A percentile compares a stretch with the other conserved stretches of the same genome.
These are phyloP conservation scores for Candida vartiovaarae DNA, from an alignment of 805 yeast species.

Conservation along the genomic window DNA sequence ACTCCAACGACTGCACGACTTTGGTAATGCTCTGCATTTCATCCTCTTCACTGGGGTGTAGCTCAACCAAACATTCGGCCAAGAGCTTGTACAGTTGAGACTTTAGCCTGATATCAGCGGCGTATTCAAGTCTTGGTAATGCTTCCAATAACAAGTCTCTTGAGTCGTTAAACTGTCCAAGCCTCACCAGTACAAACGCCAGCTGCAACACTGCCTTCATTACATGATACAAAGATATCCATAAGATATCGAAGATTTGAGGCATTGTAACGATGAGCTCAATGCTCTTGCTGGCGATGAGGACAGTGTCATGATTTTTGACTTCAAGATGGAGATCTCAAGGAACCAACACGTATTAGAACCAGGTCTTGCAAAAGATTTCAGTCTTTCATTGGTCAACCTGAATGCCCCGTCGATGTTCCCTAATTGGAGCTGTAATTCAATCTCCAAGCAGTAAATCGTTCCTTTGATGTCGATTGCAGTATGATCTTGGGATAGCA, in stretches of 20 bases:
- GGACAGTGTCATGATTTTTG: conserved; percentile 34
- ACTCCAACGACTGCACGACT: conserved; percentile 32
- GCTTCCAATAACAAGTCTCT: conserved; percentile 31
- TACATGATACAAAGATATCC: conserved; percentile 38
- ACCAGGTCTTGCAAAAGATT: conserved; percentile 10
- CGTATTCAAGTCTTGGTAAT: conserved; percentile 39
- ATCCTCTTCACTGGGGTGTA: background rate
- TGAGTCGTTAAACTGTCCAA: conserved; percentile 39
- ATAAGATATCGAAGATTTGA: conserved; percentile 39
- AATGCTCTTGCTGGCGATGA: conserved; percentile 44
- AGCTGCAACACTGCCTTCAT: conserved; percentile 43
- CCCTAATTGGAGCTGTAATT: conserved; percentile 18
- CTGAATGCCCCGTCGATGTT: conserved; percentile 18
- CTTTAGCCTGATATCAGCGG: conserved; percentile 31
- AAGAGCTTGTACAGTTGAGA: conserved; percentile 32
- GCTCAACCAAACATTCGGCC: conserved; percentile 23
- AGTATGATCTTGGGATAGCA: conserved; percentile 17
- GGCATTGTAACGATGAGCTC: conserved; percentile 41
- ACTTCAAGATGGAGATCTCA: conserved; percentile 40
- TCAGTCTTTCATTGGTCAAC: conserved; percentile 12
- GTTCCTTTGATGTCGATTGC: conserved; percentile 27
- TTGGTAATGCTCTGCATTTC: conserved; percentile 10
- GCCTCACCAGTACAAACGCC: conserved; percentile 35
- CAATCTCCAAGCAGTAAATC: conserved; percentile 19
- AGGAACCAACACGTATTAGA: conserved; percentile 37